A percentile compares a stretch with the other conserved stretches of the same genome.
These are phyloP conservation scores for Chiua virens DNA, from an alignment of 768 basidiomycete species.

Conservation along the genomic window DNA sequence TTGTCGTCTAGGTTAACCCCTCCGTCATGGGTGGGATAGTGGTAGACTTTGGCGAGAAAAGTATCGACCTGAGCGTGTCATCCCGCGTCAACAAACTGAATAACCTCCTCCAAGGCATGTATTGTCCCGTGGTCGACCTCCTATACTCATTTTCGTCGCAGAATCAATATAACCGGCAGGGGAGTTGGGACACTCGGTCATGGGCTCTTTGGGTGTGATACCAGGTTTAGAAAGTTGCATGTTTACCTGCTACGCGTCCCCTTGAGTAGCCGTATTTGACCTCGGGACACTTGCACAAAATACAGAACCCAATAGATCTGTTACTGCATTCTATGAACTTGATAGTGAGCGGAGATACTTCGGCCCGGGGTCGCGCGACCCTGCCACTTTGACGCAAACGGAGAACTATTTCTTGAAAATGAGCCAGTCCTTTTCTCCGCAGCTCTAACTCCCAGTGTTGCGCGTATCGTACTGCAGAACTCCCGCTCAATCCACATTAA, in stretches of 20 bases:
- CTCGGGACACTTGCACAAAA: not conserved
- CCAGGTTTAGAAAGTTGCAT: constrained; percentile 11
- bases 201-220: not conserved
- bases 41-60: constrained; percentile 98
- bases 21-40: constrained; percentile 89
- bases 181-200: not conserved
- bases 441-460: not conserved
- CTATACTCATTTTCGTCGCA: constrained; percentile 16
- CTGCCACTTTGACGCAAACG: too few relatives aligned
- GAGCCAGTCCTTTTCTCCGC: too few relatives aligned
- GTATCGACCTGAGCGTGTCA: constrained; percentile 92
- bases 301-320: not conserved
- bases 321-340: not conserved
- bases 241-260: constrained; percentile 1
- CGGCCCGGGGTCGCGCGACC: not conserved
- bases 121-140: not conserved
- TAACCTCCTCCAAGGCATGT: constrained; percentile 78
- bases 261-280: not conserved
- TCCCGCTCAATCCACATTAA: too few relatives aligned
- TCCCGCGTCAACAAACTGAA: constrained; percentile 96
- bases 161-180: constrained; percentile 24
- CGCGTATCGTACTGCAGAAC: not conserved
- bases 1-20: constrained; percentile 73
- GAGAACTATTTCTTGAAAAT: too few relatives aligned
- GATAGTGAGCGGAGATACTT: not conserved